Percentiles rank a stretch among this genome's conserved stretches.
Evolutionary conservation across 2,329 filamentous ascomycete genomes (phyloP).

Genomic region (Saccharata proteae): DNA sequence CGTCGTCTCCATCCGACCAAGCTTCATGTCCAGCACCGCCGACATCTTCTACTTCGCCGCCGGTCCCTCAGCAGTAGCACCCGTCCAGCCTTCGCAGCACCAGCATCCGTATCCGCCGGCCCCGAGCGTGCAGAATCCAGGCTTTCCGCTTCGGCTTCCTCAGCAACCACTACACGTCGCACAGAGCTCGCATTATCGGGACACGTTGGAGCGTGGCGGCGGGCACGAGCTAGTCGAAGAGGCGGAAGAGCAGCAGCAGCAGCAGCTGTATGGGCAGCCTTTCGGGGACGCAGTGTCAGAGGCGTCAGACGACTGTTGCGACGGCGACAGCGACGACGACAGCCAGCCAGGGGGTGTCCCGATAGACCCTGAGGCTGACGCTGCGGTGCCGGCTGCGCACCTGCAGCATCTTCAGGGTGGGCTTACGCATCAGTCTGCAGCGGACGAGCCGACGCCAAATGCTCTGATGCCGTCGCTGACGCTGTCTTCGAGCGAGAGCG

Average conservation of each 20-base stretch:
- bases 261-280: constrained; percentile 1
- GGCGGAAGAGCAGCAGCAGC: constrained; percentile 1
- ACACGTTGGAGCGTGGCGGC: constrained; percentile 2
- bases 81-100: constrained; percentile 1
- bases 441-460: no score
- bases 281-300: no score
- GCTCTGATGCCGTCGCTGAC: no score
- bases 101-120: neutral
- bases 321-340: constrained; percentile 9
- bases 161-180: neutral
- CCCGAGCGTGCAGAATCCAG: neutral
- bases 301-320: neutral
- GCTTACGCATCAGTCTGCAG: no score
- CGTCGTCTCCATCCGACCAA: no score
- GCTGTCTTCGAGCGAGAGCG: no score
- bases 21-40: constrained; percentile 6
- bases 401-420: no score
- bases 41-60: constrained; percentile 2
- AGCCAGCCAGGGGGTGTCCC: constrained; percentile 6
- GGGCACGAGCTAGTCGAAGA: constrained; percentile 1
- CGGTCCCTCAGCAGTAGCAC: no score
- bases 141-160: constrained; percentile 5
- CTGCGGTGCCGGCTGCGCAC: no score
- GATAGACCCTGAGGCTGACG: no score
- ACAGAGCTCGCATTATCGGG: constrained; percentile 2